Evolutionary conservation across 441 rosid species (phyloP).

Genomic region (Aleurites moluccanus): DNA sequence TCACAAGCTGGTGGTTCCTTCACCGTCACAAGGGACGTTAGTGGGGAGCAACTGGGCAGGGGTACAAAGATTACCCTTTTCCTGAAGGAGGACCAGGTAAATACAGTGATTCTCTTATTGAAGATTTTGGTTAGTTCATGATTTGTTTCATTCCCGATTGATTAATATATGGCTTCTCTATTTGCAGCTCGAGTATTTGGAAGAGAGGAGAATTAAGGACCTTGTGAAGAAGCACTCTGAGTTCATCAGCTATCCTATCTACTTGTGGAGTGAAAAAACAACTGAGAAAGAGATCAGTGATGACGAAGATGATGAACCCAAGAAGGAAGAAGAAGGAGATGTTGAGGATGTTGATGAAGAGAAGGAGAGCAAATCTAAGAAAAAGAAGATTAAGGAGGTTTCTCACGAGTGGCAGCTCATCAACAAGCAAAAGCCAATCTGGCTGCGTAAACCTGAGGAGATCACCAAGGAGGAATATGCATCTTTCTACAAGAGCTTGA

Average conservation of each 20-base stretch:
- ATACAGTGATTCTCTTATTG: background rate
- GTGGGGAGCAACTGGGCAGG: constrained; percentile 81
- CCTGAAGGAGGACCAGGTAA: constrained; percentile 83
- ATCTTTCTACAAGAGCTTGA: constrained; percentile 89
- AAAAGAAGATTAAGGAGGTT: constrained; percentile 90
- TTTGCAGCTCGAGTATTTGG: constrained; percentile 70
- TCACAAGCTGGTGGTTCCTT: constrained; percentile 97
- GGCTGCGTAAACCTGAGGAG: constrained; percentile 89
- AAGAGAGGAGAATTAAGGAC: constrained; percentile 89
- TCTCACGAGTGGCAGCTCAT: constrained; percentile 76
- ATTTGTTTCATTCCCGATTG: background rate
- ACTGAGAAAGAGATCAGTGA: constrained; percentile 89
- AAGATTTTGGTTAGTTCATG: background rate
- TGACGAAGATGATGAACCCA: constrained; percentile 72
- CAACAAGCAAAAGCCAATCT: constrained; percentile 92
- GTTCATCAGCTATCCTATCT: constrained; percentile 87
- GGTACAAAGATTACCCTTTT: constrained; percentile 82
- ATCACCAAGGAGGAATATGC: constrained; percentile 90
- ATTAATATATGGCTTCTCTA: background rate
- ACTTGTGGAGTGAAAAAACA: constrained; percentile 86
- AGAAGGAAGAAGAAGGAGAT: constrained; percentile 65
- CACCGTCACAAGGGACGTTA: constrained; percentile 73
- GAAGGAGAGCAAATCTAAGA: constrained; percentile 66
- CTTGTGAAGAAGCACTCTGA: constrained; percentile 91
- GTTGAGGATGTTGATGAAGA: constrained; percentile 84